Evolutionary conservation across 345 rosid genomes (phyloP), one percentile per base, ranked within the genome.

Genomic region (Garcia nutans): DNA sequence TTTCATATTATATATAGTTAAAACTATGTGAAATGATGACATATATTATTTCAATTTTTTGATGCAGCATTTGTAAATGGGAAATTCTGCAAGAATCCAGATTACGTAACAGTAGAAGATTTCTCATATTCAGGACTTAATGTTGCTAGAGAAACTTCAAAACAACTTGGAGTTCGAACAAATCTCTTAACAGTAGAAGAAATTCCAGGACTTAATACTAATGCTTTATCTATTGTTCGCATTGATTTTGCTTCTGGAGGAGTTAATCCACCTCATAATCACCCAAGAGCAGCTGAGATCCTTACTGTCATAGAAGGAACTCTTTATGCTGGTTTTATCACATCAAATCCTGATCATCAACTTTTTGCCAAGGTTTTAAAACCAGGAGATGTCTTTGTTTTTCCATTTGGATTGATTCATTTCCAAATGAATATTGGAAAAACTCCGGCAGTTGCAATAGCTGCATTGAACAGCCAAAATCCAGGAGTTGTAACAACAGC

Each of bases 31-130:
- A 28, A 28, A 28, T 28, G 31, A 28, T 28, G 31, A 28, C 31
- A 28, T 28, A 28, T 28, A 28, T 28, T 28, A 1, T 28, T 28
- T 28, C 31, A 28, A 28, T 54, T 54, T 17, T 26, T 41, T 26
- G 4, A 13, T 59, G 75, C 65, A 66, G 72, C 55, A 54, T 33
- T 75, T 56, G 78, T 75, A n/a, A 75, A 66, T 42, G 78, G 78
- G 19, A 75, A 66, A n/a, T 56, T 75, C 78, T 75, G 78, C 57
- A 75, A 66, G 78, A 19, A 66, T 12, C 78, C 71, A 17, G 57
- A 50, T 33, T 1, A 11, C 0, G 65, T 50, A 15, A 66, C 47
- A 5, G 45, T 65, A 20, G 54, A 75, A 4, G 78, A 75, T 44
- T 75, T 75, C 72, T 65, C 15, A 55, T 75, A 55, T 56, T 37